A percentile compares a stretch with the other conserved stretches of the same genome.
Evolutionary conservation across 1,139 yeast species (phyloP).

Genomic region (Yamadazyma siamensis): DNA sequence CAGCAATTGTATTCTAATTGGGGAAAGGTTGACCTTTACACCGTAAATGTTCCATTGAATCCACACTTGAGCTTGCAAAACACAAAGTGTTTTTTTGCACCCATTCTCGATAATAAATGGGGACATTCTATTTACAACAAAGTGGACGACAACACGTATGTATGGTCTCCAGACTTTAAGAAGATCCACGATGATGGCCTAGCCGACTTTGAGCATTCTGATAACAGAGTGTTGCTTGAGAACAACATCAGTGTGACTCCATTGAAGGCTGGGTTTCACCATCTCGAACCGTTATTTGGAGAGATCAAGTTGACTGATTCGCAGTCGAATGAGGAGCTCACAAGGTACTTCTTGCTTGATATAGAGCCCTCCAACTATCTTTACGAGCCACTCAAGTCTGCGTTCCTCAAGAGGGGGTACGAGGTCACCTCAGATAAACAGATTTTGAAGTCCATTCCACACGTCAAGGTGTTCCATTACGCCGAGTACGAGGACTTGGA

Average conservation of each 20-base stretch:
- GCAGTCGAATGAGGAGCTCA: constrained; percentile 4
- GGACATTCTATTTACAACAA: constrained; percentile 46
- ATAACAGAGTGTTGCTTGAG: constrained; percentile 50
- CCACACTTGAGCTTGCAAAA: constrained; percentile 43
- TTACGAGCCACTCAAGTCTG: constrained; percentile 49
- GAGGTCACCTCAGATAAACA: constrained; percentile 24
- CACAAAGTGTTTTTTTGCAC: constrained; percentile 69
- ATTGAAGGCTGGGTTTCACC: constrained; percentile 67
- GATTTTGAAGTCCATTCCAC: constrained; percentile 19
- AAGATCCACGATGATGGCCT: constrained; percentile 61
- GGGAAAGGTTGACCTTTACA: constrained; percentile 60
- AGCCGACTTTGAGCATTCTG: constrained; percentile 50
- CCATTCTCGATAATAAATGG: constrained; percentile 81
- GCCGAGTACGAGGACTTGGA: constrained; percentile 90
- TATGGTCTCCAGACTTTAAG: constrained; percentile 83
- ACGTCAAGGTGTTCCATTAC: constrained; percentile 55
- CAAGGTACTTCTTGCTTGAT: constrained; percentile 26
- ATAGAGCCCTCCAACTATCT: constrained; percentile 48
- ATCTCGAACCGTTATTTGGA: constrained; percentile 53
- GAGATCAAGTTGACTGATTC: constrained; percentile 42
- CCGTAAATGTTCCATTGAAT: constrained; percentile 79
- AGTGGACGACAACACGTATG: constrained; percentile 35
- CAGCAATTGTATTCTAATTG: constrained; percentile 49
- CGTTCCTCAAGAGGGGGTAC: constrained; percentile 30
- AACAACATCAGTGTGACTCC: constrained; percentile 77